Evolutionary conservation across 345 rosid genomes (phyloP), one percentile per base, ranked within the genome.

Genomic region (Acer saccharum): DNA sequence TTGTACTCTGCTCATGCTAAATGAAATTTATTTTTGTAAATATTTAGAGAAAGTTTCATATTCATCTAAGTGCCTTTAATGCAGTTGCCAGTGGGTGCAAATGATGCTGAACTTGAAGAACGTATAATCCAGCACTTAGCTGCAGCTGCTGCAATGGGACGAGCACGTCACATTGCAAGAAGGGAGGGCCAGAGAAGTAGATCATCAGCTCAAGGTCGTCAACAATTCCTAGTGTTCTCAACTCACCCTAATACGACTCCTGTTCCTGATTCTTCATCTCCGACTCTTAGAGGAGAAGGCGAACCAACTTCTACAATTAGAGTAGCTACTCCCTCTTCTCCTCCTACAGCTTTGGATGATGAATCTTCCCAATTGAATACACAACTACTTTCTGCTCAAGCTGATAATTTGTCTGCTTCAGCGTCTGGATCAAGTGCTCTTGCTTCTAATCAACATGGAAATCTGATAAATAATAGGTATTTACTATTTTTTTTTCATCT

Each of bases 101-200:
- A 89, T 83, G 95, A 94, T 35, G 84, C 92, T 66, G 99, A 94
- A 72, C 94, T 96, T 80, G 98, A 96, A 85, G 99, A 94, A 83
- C 90, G 95, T 50, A 92, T 96, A 77, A 90, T 96, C 76, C 98
- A 94, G 91, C 99, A 96, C 84, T 76, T 96, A 72, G 95, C 99
- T 61, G 94, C 98, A 1, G 98, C 99, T 39, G 96, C 99, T 58
- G 98, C 99, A 77, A 96, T 92, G 95, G 99, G 99, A 13, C 90
- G 95, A 74, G 91, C 89, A 65, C 93, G 93, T 29, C 97, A 91
- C 67, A 84, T 91, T 77, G 81, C 86, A 58, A 87, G 95, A 85
- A 92, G 99, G 89, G 98, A 89, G 77, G 88, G 94, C 63, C 92
- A 90, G 78, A 87, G 98, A 79, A 90, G 83, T 78, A 88, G 97